Conservation (phyloP, 2,329 filamentous ascomycete genomes). For the Trichoderma sp. region DNA sequence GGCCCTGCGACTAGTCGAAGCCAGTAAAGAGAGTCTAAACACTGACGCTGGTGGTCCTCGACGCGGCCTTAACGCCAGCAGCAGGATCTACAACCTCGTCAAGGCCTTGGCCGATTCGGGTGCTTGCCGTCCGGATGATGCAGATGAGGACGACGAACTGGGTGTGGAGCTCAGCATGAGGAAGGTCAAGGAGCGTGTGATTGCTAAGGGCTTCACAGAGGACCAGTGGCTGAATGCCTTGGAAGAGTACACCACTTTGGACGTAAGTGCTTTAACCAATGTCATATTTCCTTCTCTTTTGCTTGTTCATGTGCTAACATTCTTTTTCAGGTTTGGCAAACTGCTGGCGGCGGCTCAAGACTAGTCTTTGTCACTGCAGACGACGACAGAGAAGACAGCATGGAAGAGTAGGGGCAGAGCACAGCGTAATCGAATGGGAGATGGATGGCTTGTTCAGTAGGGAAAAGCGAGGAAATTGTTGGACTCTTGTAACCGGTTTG, state of each 20-base stretch:
- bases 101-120: slow-evolving; percentile 83
- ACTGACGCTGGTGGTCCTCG: slow-evolving; percentile 61
- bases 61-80: slow-evolving; percentile 75
- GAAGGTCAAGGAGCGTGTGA: slow-evolving; percentile 83
- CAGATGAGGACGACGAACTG: slow-evolving; percentile 51
- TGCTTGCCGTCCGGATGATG: slow-evolving; percentile 73
- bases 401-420: slow-evolving; percentile 37
- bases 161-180: slow-evolving; percentile 76
- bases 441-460: not conserved
- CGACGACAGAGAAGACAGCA: slow-evolving; percentile 49
- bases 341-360: slow-evolving; percentile 65
- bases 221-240: slow-evolving; percentile 86
- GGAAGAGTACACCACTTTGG: slow-evolving; percentile 82
- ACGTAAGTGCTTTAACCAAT: slow-evolving; percentile 64
- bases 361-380: slow-evolving; percentile 67
- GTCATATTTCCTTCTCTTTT: not conserved
- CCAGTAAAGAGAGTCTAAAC: slow-evolving; percentile 87
- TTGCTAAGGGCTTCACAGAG: slow-evolving; percentile 95
- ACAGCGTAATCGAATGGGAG: not conserved
- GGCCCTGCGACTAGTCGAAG: slow-evolving; percentile 84
- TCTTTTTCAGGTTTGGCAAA: slow-evolving; percentile 69
- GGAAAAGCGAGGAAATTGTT: slow-evolving; percentile 15
- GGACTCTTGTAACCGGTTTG: slow-evolving; percentile 26
- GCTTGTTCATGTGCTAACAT: not conserved
- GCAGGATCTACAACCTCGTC: slow-evolving; percentile 93